Percentiles rank a stretch among this genome's conserved stretches.
Conservation (phyloP, 768 basidiomycete species). For the Suillus alpinus region DNA sequence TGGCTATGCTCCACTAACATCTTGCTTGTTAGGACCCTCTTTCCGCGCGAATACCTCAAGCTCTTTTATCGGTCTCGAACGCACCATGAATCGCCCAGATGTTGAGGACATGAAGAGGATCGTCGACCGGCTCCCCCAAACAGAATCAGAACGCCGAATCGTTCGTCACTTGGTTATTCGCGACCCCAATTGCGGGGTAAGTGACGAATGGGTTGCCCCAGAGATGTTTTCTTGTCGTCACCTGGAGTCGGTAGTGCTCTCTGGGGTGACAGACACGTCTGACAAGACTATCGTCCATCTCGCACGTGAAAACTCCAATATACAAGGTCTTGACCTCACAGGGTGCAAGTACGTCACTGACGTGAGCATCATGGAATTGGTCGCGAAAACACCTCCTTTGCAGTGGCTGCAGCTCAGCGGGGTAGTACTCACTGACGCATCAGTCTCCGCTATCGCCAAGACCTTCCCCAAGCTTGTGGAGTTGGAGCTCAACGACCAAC, state of each 20-base stretch:
- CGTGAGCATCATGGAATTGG: constrained; percentile 70
- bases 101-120: constrained; percentile 57
- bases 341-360: constrained; percentile 78
- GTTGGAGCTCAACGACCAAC: constrained; percentile 73
- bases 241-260: constrained; percentile 66
- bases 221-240: constrained; percentile 60
- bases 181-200: constrained; percentile 37
- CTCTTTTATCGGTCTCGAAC: neutral
- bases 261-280: constrained; percentile 61
- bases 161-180: constrained; percentile 60
- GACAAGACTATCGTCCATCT: constrained; percentile 69
- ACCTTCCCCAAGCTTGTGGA: constrained; percentile 77
- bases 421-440: constrained; percentile 54
- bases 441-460: constrained; percentile 69
- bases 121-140: constrained; percentile 56
- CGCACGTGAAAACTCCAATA: constrained; percentile 56
- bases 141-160: constrained; percentile 54
- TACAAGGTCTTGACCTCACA: constrained; percentile 75
- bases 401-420: constrained; percentile 75
- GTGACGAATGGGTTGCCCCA: constrained; percentile 57
- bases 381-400: constrained; percentile 62
- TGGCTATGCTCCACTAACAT: constrained; percentile 3
- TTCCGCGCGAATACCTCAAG: neutral
- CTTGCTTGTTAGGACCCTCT: neutral
- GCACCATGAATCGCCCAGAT: constrained; percentile 25